Conservation (phyloP, 2,329 filamentous ascomycete genomes). For the Mollisiaceae sp. region DNA sequence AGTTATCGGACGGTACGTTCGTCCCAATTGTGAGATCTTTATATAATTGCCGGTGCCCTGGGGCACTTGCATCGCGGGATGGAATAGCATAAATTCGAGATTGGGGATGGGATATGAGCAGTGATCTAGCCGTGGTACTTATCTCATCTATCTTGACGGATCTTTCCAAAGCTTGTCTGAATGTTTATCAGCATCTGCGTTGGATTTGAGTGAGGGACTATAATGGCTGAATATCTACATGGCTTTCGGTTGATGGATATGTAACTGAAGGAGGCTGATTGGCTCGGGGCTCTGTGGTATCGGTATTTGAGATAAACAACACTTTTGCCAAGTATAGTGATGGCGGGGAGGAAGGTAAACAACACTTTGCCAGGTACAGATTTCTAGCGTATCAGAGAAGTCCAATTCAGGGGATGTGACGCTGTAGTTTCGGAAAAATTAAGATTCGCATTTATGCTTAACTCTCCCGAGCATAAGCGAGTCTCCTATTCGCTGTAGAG, state of each 20-base stretch:
- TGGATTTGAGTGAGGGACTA: neutral
- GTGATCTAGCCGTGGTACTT: slow-evolving; percentile 1
- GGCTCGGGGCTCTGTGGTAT: neutral
- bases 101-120: neutral
- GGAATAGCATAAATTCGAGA: slow-evolving; percentile 11
- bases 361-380: slow-evolving; percentile 14
- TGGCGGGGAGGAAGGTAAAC: neutral
- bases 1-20: neutral
- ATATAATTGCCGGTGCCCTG: slow-evolving; percentile 6
- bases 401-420: neutral
- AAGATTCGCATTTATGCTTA: slow-evolving; percentile 14
- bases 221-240: slow-evolving; percentile 13
- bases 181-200: neutral
- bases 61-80: slow-evolving; percentile 4
- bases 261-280: slow-evolving; percentile 3
- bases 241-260: neutral
- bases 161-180: slow-evolving; percentile 3
- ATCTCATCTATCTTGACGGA: slow-evolving; percentile 5
- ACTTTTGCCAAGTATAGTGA: slow-evolving; percentile 14
- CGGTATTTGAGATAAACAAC: slow-evolving; percentile 12
- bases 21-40: slow-evolving; percentile 8
- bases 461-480: neutral
- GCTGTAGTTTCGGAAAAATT: slow-evolving; percentile 18
- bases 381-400: slow-evolving; percentile 3
- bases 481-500: slow-evolving; percentile 5